Evolutionary conservation across 2,329 filamentous ascomycete genomes (phyloP).

Genomic region (Blastomyces percursus): DNA sequence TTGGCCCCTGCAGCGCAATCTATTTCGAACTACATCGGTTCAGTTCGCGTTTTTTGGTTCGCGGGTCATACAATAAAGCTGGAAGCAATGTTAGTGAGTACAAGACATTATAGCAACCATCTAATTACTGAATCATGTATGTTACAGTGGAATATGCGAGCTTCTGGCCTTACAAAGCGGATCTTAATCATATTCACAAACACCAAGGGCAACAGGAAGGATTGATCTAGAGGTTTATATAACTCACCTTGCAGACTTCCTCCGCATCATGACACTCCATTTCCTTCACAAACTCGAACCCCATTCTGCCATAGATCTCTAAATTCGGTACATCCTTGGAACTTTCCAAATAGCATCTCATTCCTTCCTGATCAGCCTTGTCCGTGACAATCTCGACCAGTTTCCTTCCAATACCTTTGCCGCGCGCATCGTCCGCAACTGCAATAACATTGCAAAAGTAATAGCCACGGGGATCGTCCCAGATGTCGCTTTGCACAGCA

Average conservation of each 20-base stretch:
- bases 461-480: slow-evolving; percentile 56
- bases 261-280: slow-evolving; percentile 48
- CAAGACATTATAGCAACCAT: not conserved
- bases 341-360: slow-evolving; percentile 60
- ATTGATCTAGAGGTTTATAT: not conserved
- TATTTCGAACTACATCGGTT: not conserved
- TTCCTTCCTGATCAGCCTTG: slow-evolving; percentile 52
- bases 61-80: slow-evolving; percentile 15
- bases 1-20: not conserved
- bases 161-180: not conserved
- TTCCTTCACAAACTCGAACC: slow-evolving; percentile 58
- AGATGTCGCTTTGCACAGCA: slow-evolving; percentile 50
- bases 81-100: not conserved
- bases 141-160: not conserved
- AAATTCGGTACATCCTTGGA: slow-evolving; percentile 58
- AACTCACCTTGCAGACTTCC: slow-evolving; percentile 41
- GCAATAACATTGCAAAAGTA: slow-evolving; percentile 70
- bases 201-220: not conserved
- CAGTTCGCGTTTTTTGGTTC: slow-evolving; percentile 8
- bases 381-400: slow-evolving; percentile 54
- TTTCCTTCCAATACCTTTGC: slow-evolving; percentile 53
- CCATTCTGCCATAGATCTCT: slow-evolving; percentile 58
- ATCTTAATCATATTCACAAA: not conserved
- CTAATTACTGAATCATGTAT: not conserved
- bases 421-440: slow-evolving; percentile 54